Evolutionary conservation across 1,284 basidiomycete genomes (phyloP), one percentile per base, ranked within the genome.

Genomic region (Sporisorium scitamineum): DNA sequence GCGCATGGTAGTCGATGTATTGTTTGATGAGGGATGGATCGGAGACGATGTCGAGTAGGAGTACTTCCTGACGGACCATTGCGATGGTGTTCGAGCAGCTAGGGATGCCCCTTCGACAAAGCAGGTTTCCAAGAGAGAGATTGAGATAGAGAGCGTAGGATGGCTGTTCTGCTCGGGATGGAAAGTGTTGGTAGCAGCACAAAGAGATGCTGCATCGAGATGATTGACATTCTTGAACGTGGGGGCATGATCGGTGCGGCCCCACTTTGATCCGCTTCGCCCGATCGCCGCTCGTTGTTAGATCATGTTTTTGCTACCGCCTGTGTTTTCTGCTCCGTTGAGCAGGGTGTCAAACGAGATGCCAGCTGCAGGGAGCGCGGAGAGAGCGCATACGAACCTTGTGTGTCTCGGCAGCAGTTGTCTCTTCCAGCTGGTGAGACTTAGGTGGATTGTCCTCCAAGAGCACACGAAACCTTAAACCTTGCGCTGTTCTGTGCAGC

Each of bases 1-100:
- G 64, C 1, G 63, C 32, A 20, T 73, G 70, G 54, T 73, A 47
- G 51, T 73, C 70, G 54, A 73, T 58, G 58, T 73, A 73, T n/a
- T 68, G 60, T 16, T 39, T 9, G 26, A 73, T 53, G 20, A 68
- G 65, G 11, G 56, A 14, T 1, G 70, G 61, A 24, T 68, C 65
- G 18, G 56, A 29, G 5, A 53, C 39, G 20, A 68, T 56, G 65
- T 68, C 70, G 20, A 73, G 61, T 3, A 73, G 39, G 0, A 73
- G 54, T 2, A 73, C 57, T 42, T 73, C 70, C 58, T 73, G 70
- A 1, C 70, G 64, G 10, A 62, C 65, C 70, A 73, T 73, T 1
- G 37, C 39, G 16, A 39, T 16, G n/a, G n/a, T 7, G 20, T 45
- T 16, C 29, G 27, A 22, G n/a, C 5, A 42, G 39, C 14, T 4